Evolutionary conservation across 495 filamentous ascomycete genomes (phyloP), one percentile per base, ranked within the genome.

Genomic region (Penicillium manginii): DNA sequence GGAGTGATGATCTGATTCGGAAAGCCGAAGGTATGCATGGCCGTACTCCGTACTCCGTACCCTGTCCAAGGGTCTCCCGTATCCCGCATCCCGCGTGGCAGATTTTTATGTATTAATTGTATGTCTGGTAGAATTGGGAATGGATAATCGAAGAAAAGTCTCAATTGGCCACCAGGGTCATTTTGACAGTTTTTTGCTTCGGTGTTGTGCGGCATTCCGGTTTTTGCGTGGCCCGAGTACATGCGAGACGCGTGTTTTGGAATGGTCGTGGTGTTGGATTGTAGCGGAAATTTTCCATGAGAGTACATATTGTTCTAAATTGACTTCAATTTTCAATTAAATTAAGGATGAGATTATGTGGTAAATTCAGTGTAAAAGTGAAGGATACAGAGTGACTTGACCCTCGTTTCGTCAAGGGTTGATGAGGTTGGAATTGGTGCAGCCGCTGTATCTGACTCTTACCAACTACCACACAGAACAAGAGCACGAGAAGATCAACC

Each of bases 241-340:
- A n/a, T n/a, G n/a, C 2, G 32, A 55, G 61, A 72, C 71, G 71
- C 71, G 71, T 73, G 61, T 66, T 60, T 58, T 57, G 57, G 64
- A 71, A 70, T 71, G 60, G 60, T 50, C 42, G 50, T 52, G 14
- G 55, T 23, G 15, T 55, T 31, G 14, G 10, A 32, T 12, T 4
- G 18, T 50, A 22, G 19, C 26, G 9, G 21, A 47, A 29, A 26
- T 15, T 8, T 47, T 7, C 17, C 45, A 47, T 4, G 7, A 43
- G 8, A 43, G 17, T 2, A n/a, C n/a, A n/a, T n/a, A 39, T n/a
- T 39, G 15, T 37, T 37, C 14, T 4, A 14, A 5, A 8, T 39
- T n/a, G 11, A 39, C 6, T 12, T 14, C 9, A 39, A 39, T 39
- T 7, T 5, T n/a, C 12, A 39, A 39, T 14, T 39, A 1, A n/a